Evolutionary conservation across 495 filamentous ascomycete genomes (phyloP).

Genomic region (Lophiostoma macrostomum): DNA sequence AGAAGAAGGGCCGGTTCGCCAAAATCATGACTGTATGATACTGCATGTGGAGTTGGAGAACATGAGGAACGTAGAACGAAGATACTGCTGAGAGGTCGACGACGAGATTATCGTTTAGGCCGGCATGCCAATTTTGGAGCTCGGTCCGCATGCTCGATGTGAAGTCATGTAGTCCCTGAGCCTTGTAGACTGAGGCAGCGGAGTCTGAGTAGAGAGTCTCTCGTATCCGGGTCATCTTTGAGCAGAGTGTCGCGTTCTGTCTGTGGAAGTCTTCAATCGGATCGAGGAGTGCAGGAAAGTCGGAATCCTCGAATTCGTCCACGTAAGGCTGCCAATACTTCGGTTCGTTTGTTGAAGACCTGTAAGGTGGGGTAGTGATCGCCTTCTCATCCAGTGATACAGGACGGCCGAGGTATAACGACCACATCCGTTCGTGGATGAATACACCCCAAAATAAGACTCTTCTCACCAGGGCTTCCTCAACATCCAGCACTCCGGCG

Average conservation of each 20-base stretch:
- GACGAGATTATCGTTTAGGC: background rate
- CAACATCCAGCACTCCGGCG: constrained; percentile 44
- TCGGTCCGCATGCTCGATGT: background rate
- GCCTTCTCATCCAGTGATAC: constrained; percentile 23
- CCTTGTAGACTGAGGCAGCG: background rate
- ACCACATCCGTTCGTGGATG: constrained; percentile 29
- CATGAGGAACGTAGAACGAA: background rate
- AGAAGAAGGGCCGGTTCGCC: background rate
- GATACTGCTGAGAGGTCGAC: background rate
- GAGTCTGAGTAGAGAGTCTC: background rate
- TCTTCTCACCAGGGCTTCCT: constrained; percentile 48
- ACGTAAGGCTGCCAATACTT: constrained; percentile 1
- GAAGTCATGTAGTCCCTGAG: background rate
- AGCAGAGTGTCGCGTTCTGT: constrained; percentile 1
- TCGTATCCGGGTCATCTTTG: background rate
- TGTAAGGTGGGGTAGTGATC: background rate
- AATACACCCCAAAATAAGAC: constrained; percentile 54
- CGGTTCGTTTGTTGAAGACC: background rate
- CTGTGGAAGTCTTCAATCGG: background rate
- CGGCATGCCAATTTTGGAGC: background rate
- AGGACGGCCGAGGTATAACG: constrained; percentile 39
- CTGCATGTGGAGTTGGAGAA: background rate
- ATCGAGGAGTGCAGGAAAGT: background rate
- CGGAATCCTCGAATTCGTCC: constrained; percentile 1
- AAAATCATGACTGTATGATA: background rate